A percentile compares a stretch with the other conserved stretches of the same genome.
These are phyloP conservation scores for Fusarium algeriense DNA, from an alignment of 2,329 filamentous ascomycete genomes.

Conservation along the genomic window DNA sequence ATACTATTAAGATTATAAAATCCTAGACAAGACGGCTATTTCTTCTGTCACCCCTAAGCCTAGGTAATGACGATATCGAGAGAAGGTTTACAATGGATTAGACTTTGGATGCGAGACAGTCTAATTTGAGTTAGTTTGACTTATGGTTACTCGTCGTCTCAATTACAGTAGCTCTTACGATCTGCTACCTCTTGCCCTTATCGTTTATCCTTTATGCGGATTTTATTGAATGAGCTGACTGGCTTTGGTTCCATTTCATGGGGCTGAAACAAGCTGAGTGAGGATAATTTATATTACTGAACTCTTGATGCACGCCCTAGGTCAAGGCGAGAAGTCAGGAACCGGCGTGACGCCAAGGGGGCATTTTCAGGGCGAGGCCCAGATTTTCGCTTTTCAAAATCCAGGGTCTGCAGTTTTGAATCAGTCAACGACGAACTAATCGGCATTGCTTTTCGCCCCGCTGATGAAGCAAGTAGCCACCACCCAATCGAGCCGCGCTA, in stretches of 20 bases:
- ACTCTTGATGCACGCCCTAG: background rate
- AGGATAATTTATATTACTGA: background rate
- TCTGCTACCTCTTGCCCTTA: background rate
- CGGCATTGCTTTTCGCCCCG: constrained; percentile 12
- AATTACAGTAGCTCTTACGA: background rate
- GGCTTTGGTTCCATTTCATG: background rate
- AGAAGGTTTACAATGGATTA: background rate
- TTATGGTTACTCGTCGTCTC: background rate
- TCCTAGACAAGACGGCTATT: too few species aligned
- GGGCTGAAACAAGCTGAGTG: constrained; percentile 6
- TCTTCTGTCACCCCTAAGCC: too few species aligned
- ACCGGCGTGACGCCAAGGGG: constrained; percentile 5
- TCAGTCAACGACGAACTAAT: constrained; percentile 9
- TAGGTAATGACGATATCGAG: background rate
- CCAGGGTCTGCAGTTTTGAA: constrained; percentile 11
- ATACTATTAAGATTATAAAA: too few species aligned
- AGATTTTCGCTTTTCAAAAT: constrained; percentile 18
- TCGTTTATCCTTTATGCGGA: background rate
- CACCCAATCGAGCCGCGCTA: constrained; percentile 22
- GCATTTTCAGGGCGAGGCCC: background rate
- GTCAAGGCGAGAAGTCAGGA: constrained; percentile 3
- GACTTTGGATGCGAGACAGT: constrained; percentile 2
- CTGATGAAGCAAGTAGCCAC: constrained; percentile 31
- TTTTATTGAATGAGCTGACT: background rate
- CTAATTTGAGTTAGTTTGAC: background rate